A percentile compares a stretch with the other conserved stretches of the same genome.
phyloP scores from a whole-genome alignment of 768 basidiomycete species.

The Pulveroboletus sp. region DNA sequence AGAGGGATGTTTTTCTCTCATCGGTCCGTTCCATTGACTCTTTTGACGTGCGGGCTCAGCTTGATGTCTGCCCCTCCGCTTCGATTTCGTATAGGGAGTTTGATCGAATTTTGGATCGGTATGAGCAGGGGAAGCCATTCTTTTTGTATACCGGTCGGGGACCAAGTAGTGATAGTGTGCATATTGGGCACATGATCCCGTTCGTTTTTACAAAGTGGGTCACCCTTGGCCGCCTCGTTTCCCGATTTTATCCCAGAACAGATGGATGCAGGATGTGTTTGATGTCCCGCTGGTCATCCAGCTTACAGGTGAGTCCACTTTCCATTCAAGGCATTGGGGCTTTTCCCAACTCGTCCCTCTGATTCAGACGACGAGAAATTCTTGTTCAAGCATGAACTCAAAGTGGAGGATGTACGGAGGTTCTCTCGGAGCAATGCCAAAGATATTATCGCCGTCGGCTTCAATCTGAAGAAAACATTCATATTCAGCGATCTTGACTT shows the following conservation, averaged over 20 bases:
- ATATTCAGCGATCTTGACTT: slow-evolving; percentile 93
- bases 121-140: slow-evolving; percentile 95
- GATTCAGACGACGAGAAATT: slow-evolving; percentile 94
- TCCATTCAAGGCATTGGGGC: neutral
- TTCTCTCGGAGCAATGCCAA: slow-evolving; percentile 86
- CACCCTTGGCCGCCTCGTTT: neutral
- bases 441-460: slow-evolving; percentile 96
- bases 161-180: slow-evolving; percentile 95
- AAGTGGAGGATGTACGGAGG: slow-evolving; percentile 77
- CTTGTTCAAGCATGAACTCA: slow-evolving; percentile 92
- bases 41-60: neutral
- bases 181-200: slow-evolving; percentile 95
- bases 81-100: slow-evolving; percentile 60
- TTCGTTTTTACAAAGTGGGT: slow-evolving; percentile 95
- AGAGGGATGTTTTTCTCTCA: slow-evolving; percentile 98
- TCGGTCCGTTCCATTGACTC: slow-evolving; percentile 51
- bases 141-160: slow-evolving; percentile 97
- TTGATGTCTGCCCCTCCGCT: neutral
- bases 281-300: slow-evolving; percentile 92
- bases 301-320: slow-evolving; percentile 65
- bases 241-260: slow-evolving; percentile 27
- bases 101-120: slow-evolving; percentile 88
- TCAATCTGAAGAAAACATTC: slow-evolving; percentile 88
- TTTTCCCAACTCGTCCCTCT: neutral
- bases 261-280: slow-evolving; percentile 97